Conservation (phyloP, 805 yeast genomes). For the Candida adriatica region DNA sequence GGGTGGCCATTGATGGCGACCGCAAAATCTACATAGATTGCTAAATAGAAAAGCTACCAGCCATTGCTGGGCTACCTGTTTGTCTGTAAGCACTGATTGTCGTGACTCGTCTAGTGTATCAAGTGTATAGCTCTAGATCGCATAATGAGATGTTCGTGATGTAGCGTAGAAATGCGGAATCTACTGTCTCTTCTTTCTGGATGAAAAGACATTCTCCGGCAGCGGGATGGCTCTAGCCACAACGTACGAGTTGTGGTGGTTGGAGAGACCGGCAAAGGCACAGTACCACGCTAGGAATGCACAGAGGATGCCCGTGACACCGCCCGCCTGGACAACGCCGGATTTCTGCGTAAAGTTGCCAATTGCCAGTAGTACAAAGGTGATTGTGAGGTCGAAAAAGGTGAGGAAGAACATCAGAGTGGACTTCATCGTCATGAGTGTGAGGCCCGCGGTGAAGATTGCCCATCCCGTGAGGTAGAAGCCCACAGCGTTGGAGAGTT, state of each 20-base stretch:
- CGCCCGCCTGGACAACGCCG: conserved; percentile 45
- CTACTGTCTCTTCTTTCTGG: conserved; percentile 8
- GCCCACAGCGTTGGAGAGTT: conserved; percentile 41
- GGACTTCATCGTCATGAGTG: conserved; percentile 40
- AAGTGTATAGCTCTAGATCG: no score
- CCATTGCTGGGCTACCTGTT: no score
- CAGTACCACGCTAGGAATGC: conserved; percentile 63
- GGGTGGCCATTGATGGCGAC: background rate
- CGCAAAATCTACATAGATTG: background rate
- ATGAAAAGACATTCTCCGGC: conserved; percentile 23
- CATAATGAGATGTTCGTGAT: no score
- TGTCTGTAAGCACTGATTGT: no score
- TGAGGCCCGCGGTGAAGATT: conserved; percentile 42
- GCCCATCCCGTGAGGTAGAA: conserved; percentile 49
- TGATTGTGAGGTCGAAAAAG: conserved; percentile 38
- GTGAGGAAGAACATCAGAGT: conserved; percentile 41
- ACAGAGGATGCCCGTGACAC: conserved; percentile 55
- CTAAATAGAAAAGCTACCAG: no score
- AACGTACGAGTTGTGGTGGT: conserved; percentile 55
- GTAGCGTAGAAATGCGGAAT: no score
- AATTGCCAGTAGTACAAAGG: conserved; percentile 39
- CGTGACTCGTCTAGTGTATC: no score
- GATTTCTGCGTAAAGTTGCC: conserved; percentile 37
- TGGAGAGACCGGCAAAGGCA: conserved; percentile 66
- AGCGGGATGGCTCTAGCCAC: conserved; percentile 27